Evolutionary conservation across 495 filamentous ascomycete species (phyloP).

Genomic region (Cudoniella acicularis): DNA sequence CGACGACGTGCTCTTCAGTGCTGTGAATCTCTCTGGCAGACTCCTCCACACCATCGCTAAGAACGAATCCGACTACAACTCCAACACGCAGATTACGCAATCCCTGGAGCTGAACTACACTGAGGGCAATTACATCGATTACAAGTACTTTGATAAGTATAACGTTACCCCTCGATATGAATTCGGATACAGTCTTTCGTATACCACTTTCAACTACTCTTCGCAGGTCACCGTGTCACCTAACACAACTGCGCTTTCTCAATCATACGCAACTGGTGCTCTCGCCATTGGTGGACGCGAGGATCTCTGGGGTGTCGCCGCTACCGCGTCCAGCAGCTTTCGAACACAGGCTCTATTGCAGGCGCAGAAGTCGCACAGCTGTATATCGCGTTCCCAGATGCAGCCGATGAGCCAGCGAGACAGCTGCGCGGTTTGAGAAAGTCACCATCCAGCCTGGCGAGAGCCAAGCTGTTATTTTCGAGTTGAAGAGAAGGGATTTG

Average conservation of each 20-base stretch:
- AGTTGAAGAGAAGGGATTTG: slow-evolving; percentile 58
- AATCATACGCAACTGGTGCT: slow-evolving; percentile 36
- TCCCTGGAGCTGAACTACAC: slow-evolving; percentile 44
- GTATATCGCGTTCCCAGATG: slow-evolving; percentile 39
- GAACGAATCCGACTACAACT: slow-evolving; percentile 53
- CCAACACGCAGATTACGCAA: slow-evolving; percentile 8
- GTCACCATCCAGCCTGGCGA: slow-evolving; percentile 52
- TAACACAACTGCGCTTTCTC: slow-evolving; percentile 50
- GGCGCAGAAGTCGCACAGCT: slow-evolving; percentile 66
- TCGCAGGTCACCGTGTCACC: slow-evolving; percentile 57
- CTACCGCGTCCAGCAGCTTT: slow-evolving; percentile 51
- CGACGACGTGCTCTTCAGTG: slow-evolving; percentile 55
- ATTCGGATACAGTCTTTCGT: slow-evolving; percentile 78
- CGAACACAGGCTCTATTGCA: slow-evolving; percentile 48
- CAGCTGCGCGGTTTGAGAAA: slow-evolving; percentile 43
- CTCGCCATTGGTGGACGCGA: slow-evolving; percentile 58
- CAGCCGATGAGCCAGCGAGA: slow-evolving; percentile 44
- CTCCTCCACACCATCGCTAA: slow-evolving; percentile 69
- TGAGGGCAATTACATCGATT: slow-evolving; percentile 62
- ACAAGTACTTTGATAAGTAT: slow-evolving; percentile 62
- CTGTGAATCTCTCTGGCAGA: slow-evolving; percentile 55
- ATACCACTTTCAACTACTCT: slow-evolving; percentile 71
- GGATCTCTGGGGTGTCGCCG: slow-evolving; percentile 52
- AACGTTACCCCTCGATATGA: slow-evolving; percentile 53
- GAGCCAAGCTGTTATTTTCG: slow-evolving; percentile 46